Base-by-base conservation (phyloP, 2,329 filamentous ascomycete genomes). In the Cladobotryum protrusum region DNA sequence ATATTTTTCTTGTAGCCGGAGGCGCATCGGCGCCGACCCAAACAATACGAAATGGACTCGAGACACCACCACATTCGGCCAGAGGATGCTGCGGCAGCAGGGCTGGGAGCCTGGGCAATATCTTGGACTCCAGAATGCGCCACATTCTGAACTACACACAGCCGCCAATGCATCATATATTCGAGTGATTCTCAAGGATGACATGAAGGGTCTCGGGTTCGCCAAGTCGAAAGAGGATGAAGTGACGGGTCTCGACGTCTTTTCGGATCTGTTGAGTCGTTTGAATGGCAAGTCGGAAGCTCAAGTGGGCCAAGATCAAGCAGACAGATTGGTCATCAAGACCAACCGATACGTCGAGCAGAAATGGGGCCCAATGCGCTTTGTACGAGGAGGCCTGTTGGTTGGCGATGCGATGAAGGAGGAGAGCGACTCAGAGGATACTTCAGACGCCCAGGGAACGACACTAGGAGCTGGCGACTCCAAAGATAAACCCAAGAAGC, bases 11-110 rank as follows among this genome's bases (percentile, higher is more conserved):
- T 17, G 4, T 46, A 70, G 68, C 47, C 67, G 67, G 47, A 59
- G 76, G 43, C 95, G 92, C 72, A 83, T 97, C 63, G 86, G 86
- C 57, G 79, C 86, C 65, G 93, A 99, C 70, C 93, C 93, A 7
- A 96, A 97, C 72, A 99, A 97, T 69, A 96, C 89, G 43, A 83
- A 81, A 77, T 99, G 93, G 93, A 84, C 86, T 50, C 84, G 85
- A 61, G 86, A 91, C 65, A 88, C 86, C 56, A 79, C 79, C 50
- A 85, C 83, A 48, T 97, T 93, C 67, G 93, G 93, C 59, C 91
- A 96, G 67, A 88, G 84, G 63, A 92, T 97, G 58, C 83, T 99
- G 63, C 82, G 85, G 45, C 77, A 86, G 14, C 90, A 96, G 62
- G 93, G 93, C 56, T 99, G 93, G 93, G 79, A 85, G 54, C 89